These are phyloP conservation scores for Diaporthe nobilis DNA, from an alignment of 2,329 filamentous ascomycete species.

Conservation along the genomic window DNA sequence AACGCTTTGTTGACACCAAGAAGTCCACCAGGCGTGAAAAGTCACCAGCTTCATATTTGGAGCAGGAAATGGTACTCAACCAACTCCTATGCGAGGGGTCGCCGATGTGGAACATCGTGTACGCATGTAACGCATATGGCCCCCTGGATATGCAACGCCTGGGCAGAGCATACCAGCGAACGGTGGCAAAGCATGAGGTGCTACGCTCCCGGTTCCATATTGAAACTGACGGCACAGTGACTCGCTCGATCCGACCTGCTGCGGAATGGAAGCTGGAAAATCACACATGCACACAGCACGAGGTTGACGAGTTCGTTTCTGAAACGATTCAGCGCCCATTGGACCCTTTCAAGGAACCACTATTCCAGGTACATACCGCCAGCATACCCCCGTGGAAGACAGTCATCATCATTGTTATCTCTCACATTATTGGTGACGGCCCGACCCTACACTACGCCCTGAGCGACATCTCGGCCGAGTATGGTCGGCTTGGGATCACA, in stretches of 20 bases:
- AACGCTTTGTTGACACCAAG: not conserved
- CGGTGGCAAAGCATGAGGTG: not conserved
- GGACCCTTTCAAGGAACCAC: not conserved
- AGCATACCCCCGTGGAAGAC: constrained; percentile 3
- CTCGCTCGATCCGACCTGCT: not conserved
- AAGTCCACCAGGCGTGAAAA: not conserved
- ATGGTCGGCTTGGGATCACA: not conserved
- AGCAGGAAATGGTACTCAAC: constrained; percentile 18
- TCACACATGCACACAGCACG: not conserved
- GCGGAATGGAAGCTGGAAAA: not conserved
- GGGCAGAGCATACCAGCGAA: not conserved
- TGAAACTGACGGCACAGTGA: not conserved
- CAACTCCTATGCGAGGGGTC: not conserved
- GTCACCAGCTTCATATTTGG: not conserved
- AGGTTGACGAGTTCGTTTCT: not conserved
- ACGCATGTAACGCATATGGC: not conserved
- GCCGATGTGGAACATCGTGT: constrained; percentile 12
- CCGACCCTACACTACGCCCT: not conserved
- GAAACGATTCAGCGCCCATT: not conserved
- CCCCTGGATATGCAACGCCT: constrained; percentile 6
- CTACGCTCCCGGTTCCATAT: constrained; percentile 7
- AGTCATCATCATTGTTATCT: not conserved
- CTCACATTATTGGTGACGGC: constrained; percentile 1
- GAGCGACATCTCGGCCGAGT: not conserved
- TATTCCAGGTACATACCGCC: not conserved